Conservation (phyloP, 306 rosid species). For the Ceratonia siliqua region DNA sequence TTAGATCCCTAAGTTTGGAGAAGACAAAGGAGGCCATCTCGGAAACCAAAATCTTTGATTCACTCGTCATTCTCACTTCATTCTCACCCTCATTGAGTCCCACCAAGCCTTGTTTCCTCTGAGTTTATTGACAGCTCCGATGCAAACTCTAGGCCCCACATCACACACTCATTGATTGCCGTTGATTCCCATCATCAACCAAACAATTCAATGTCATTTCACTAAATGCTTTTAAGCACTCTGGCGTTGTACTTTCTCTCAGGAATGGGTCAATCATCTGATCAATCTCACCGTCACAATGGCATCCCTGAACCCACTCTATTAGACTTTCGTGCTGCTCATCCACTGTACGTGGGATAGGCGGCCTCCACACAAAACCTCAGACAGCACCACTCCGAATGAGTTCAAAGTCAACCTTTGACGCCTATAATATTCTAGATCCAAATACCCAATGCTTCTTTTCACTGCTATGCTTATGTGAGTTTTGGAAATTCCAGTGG, state of each 20-base stretch:
- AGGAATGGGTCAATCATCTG: constrained; percentile 35
- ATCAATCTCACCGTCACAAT: background rate
- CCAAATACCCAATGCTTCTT: background rate
- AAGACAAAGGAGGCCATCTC: no score
- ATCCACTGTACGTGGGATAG: background rate
- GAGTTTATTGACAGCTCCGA: constrained; percentile 33
- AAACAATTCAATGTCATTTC: constrained; percentile 39
- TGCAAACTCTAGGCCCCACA: constrained; percentile 30
- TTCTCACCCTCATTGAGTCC: no score
- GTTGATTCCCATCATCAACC: constrained; percentile 29
- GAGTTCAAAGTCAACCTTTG: constrained; percentile 33
- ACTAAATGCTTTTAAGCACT: constrained; percentile 28
- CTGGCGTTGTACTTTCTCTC: background rate
- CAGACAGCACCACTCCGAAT: constrained; percentile 36
- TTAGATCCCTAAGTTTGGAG: no score
- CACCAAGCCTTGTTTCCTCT: background rate
- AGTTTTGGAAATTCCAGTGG: background rate
- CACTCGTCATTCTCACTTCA: no score
- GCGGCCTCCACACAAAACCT: constrained; percentile 32
- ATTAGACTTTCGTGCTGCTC: constrained; percentile 6
- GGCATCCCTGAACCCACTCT: constrained; percentile 26
- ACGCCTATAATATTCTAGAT: background rate
- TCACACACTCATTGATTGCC: constrained; percentile 48
- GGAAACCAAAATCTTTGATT: no score
- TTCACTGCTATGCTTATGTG: background rate